phyloP scores from a whole-genome alignment of 2,329 filamentous ascomycete species.

The Trichoderma pleuroti region DNA sequence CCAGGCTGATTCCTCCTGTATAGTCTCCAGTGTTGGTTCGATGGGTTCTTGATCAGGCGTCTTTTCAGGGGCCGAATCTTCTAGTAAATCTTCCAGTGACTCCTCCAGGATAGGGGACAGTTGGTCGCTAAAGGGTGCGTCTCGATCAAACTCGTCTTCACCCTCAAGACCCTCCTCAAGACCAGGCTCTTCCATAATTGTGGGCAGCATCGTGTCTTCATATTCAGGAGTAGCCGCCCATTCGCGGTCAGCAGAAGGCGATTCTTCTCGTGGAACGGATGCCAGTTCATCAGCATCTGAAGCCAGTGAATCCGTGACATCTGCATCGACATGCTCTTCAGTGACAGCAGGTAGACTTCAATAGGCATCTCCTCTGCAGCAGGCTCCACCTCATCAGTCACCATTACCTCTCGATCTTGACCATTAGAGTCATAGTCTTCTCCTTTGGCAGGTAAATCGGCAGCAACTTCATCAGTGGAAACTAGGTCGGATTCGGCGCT shows the following conservation, averaged over 20 bases:
- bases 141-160: neutral
- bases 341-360: neutral
- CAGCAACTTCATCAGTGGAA: neutral
- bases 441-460: neutral
- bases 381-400: neutral
- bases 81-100: neutral
- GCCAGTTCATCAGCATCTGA: neutral
- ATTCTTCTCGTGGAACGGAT: neutral
- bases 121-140: neutral
- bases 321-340: neutral
- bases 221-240: neutral
- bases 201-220: neutral
- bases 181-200: constrained; percentile 9
- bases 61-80: constrained; percentile 3
- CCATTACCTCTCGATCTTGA: neutral
- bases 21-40: neutral
- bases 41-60: neutral
- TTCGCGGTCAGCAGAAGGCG: neutral
- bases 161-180: neutral
- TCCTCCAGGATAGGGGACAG: constrained; percentile 11
- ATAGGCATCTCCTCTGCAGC: neutral
- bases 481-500: neutral
- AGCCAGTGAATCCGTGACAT: neutral
- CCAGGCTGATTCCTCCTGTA: neutral
- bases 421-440: neutral